Evolutionary conservation across 805 yeast species (phyloP).

Genomic region (Ogataea haglerorum): DNA sequence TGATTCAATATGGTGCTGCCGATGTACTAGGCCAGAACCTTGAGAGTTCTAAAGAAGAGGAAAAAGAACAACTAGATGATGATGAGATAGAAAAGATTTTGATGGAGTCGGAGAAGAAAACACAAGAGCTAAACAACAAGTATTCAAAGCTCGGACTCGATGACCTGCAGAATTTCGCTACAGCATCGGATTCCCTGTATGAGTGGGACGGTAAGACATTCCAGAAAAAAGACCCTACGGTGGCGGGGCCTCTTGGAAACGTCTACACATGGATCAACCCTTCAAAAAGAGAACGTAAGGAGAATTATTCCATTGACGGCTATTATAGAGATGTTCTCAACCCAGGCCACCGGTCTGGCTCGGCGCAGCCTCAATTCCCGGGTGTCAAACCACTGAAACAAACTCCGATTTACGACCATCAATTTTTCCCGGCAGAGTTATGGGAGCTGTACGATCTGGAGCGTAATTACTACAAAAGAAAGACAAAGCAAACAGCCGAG

Average conservation of each 20-base stretch:
- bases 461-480: slow-evolving; percentile 69
- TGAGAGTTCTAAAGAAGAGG: slow-evolving; percentile 24
- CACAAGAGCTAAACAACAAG: slow-evolving; percentile 57
- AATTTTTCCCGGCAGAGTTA: slow-evolving; percentile 78
- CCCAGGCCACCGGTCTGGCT: slow-evolving; percentile 58
- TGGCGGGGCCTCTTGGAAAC: slow-evolving; percentile 28
- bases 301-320: slow-evolving; percentile 82
- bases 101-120: slow-evolving; percentile 58
- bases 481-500: slow-evolving; percentile 61
- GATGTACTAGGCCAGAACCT: slow-evolving; percentile 46
- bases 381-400: slow-evolving; percentile 86
- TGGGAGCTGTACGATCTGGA: slow-evolving; percentile 78
- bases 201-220: slow-evolving; percentile 88
- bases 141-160: slow-evolving; percentile 68
- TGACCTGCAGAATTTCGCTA: slow-evolving; percentile 72
- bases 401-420: slow-evolving; percentile 81
- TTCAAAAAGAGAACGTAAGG: slow-evolving; percentile 78
- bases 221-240: slow-evolving; percentile 55
- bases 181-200: slow-evolving; percentile 56
- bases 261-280: slow-evolving; percentile 78
- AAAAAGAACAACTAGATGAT: slow-evolving; percentile 37
- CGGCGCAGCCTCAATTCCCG: slow-evolving; percentile 36
- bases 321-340: slow-evolving; percentile 55
- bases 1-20: slow-evolving; percentile 83
- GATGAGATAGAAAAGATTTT: slow-evolving; percentile 65